These are phyloP conservation scores for Morella rubra DNA, from an alignment of 306 rosid species.

Conservation along the genomic window DNA sequence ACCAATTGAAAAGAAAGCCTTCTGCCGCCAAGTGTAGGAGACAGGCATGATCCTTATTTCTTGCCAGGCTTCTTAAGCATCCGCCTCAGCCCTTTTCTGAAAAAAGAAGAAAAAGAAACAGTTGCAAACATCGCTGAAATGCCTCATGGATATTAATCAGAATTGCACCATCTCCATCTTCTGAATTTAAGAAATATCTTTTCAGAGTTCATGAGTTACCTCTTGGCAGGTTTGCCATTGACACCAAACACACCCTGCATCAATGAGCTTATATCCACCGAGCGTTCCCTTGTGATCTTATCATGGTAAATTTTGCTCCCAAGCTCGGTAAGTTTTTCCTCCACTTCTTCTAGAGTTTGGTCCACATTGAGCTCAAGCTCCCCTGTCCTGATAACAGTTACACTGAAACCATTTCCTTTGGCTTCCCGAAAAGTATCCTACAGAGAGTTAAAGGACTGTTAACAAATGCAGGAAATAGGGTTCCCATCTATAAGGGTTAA, in stretches of 20 bases:
- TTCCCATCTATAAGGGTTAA: neutral
- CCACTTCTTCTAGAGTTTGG: constrained; percentile 84
- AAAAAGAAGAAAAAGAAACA: constrained; percentile 24
- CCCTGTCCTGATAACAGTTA: constrained; percentile 82
- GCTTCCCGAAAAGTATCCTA: constrained; percentile 90
- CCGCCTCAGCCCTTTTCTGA: constrained; percentile 51
- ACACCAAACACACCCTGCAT: constrained; percentile 88
- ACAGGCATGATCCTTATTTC: constrained; percentile 35
- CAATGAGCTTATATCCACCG: constrained; percentile 81
- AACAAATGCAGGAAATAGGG: constrained; percentile 18
- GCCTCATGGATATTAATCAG: neutral
- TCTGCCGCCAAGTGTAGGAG: constrained; percentile 13
- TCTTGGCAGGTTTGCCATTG: constrained; percentile 46
- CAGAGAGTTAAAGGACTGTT: constrained; percentile 17
- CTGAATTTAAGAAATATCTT: constrained; percentile 15
- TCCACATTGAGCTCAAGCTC: constrained; percentile 88
- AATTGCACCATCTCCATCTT: constrained; percentile 4
- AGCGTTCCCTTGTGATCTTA: constrained; percentile 68
- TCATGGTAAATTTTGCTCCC: constrained; percentile 97
- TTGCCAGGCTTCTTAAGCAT: constrained; percentile 53
- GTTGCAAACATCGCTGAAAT: constrained; percentile 15
- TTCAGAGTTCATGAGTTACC: constrained; percentile 40
- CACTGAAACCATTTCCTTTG: constrained; percentile 73
- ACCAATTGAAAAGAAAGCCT: neutral
- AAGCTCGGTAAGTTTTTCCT: constrained; percentile 75